Evolutionary conservation across 2,329 filamentous ascomycete species (phyloP), one percentile per base, ranked within the genome.

Genomic region (Epichloe sibirici): DNA sequence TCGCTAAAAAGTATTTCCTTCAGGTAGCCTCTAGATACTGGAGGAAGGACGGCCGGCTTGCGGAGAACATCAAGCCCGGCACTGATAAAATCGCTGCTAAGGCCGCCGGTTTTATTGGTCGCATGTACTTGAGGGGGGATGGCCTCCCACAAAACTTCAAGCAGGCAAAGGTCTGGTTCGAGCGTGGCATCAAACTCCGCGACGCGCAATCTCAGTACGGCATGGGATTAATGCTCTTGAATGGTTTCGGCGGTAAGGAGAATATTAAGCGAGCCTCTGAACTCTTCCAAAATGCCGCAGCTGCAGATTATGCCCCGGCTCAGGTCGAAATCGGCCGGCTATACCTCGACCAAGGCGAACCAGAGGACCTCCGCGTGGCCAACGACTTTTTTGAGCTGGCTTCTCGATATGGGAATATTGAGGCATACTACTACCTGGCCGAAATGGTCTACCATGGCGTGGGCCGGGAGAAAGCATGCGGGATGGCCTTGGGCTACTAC

Each of bases 91-190:
- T 85, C 31, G 90, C 89, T 0, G 79, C 83, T 1, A 94, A 90
- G 66, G 86, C 90, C 0, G 90, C 90, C 4, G 90, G 88, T 3
- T 93, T 86, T 64, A 79, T 96, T 23, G 90, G 90, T 1, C 78
- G 88, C 49, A 95, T 96, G 85, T 91, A 89, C 64, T 71, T 96
- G 55, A 83, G 90, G 90, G 90, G 90, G 8, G 90, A 96, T 64
- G 89, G 88, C 13, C 81, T 89, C 56, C 76, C 82, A 45, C 88
- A 91, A 65, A 88, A 85, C 67, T 91, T 83, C 58, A 78, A 81
- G 31, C 82, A 83, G 54, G 90, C 90, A 3, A 77, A 78, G 59
- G 79, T 79, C 38, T 96, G 90, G 90, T 93, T 95, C 65, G 83
- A 83, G 51, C 84, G 88, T 6, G 90, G 90, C 38, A 74, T 89